Base-by-base conservation (phyloP, 768 basidiomycete genomes). In the Pisolithus tinctorius region DNA sequence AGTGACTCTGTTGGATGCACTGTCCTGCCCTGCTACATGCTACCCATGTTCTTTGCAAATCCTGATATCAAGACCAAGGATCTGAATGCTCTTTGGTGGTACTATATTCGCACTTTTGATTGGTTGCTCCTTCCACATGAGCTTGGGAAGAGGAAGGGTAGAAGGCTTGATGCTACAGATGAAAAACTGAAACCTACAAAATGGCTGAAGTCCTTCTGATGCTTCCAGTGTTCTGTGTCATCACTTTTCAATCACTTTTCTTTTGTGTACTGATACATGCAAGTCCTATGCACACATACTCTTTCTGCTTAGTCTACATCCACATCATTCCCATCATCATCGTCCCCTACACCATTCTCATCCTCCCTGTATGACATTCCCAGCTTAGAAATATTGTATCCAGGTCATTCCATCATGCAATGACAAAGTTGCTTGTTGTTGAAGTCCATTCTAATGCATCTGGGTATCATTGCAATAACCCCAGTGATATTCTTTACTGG, bases 341-440 rank as follows among this genome's bases (percentile, higher is more conserved):
- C 38, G 23, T 48, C n/a, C n/a, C n/a, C n/a, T n/a, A n/a, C 36
- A 31, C 36, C 50, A 27, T 51, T 30, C 8, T 51, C 42, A 10
- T 37, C 11, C 23, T 11, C 31, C 5, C 26, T 13, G 27, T 46
- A 23, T 7, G 8, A 5, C 40, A 40, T 45, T 8, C 51, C 51
- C 6, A 29, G 26, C 29, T 49, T 25, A 43, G 39, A 25, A 6
- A 55, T 34, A 34, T 55, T 38, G n/a, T 47, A 39, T 7, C 54
- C 54, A n/a, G 50, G 49, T 10, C 47, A 29, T 27, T 54, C 53
- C 17, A 54, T 36, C 40, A 54, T 37, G 40, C 51, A 54, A 25
- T 34, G n/a, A n/a, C n/a, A n/a, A n/a, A n/a, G n/a, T n/a, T n/a
- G n/a, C n/a, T n/a, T n/a, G n/a, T n/a, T n/a, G n/a, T n/a, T n/a